Evolutionary conservation across 257 asterid species (phyloP), one percentile per base, ranked within the genome.

Genomic region (Solanum tarapatanum): DNA sequence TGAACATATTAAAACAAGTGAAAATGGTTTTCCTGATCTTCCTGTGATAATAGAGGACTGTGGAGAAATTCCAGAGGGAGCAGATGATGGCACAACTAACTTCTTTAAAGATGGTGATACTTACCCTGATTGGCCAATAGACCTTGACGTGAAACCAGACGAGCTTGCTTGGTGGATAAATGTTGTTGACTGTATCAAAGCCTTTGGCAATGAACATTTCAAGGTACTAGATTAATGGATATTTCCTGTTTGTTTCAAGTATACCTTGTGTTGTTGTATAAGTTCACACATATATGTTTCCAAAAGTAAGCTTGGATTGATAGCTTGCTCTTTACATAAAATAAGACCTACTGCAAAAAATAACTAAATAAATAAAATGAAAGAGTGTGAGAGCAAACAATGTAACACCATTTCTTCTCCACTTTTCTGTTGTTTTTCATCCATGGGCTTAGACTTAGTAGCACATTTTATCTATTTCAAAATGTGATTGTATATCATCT

Each of bases 21-120:
- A 91, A 30, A 90, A 90, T 33, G 66, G 86, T 73, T 77, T 16
- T 86, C 97, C 98, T 7, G 83, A 87, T 69, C 84, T 85, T 86
- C 94, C 93, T 87, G 92, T 93, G 85, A 60, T 91, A 80, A 77
- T 95, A 19, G 91, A 48, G 33, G 95, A 94, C 84, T 95, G 94
- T 88, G 98, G 98, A 43, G 98, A 95, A 91, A 90, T 95, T 87
- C 92, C 91, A 48, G 96, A 90, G 83, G 93, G 92, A 11, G 90
- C 51, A 1, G 93, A 91, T 62, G 92, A 90, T 60, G 91, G 92
- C 33, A 87, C 89, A 35, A 82, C 62, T 55, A 88, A 91, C 86
- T 91, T 90, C 80, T 91, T 91, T 58, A 90, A 91, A 83, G 92
- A 91, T 58, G 93, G 93, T 43, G 93, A 91, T 64, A 62, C 36